Conservation (phyloP, 2,329 filamentous ascomycete genomes). For the Celoporthe dispersa region DNA sequence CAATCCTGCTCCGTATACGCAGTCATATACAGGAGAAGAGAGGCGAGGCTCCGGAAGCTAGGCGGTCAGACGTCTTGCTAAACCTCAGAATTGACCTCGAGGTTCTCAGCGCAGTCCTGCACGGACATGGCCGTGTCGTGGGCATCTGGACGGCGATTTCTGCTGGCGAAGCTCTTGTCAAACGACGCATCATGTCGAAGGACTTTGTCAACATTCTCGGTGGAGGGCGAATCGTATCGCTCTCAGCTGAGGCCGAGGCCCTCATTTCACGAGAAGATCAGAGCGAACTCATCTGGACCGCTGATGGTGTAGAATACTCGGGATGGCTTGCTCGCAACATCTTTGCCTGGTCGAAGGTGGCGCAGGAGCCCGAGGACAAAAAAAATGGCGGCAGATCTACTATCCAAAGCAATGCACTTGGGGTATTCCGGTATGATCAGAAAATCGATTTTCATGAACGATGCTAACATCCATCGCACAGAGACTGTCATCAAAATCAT, state of each 20-base stretch:
- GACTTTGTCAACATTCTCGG: constrained; percentile 53
- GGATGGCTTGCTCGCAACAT: constrained; percentile 74
- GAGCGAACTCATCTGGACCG: constrained; percentile 58
- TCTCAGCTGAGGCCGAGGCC: constrained; percentile 60
- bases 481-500: constrained; percentile 47
- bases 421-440: constrained; percentile 61
- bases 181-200: constrained; percentile 43
- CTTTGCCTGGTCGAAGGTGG: constrained; percentile 45
- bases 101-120: constrained; percentile 48
- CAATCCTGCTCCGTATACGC: constrained; percentile 72
- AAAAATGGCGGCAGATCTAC: constrained; percentile 51
- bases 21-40: constrained; percentile 60
- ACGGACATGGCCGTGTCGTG: constrained; percentile 42
- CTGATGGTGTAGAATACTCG: constrained; percentile 66
- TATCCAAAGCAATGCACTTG: constrained; percentile 67
- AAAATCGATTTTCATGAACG: background rate
- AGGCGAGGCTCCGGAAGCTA: constrained; percentile 41
- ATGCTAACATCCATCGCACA: constrained; percentile 32
- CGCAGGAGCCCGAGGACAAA: constrained; percentile 38
- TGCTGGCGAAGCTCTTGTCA: constrained; percentile 29
- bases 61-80: constrained; percentile 47
- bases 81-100: constrained; percentile 51
- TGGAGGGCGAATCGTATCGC: constrained; percentile 54
- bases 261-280: constrained; percentile 45
- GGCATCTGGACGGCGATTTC: constrained; percentile 44